A percentile compares a stretch with the other conserved stretches of the same genome.
Evolutionary conservation across 805 yeast species (phyloP).

Genomic region (Millerozyma miso): DNA sequence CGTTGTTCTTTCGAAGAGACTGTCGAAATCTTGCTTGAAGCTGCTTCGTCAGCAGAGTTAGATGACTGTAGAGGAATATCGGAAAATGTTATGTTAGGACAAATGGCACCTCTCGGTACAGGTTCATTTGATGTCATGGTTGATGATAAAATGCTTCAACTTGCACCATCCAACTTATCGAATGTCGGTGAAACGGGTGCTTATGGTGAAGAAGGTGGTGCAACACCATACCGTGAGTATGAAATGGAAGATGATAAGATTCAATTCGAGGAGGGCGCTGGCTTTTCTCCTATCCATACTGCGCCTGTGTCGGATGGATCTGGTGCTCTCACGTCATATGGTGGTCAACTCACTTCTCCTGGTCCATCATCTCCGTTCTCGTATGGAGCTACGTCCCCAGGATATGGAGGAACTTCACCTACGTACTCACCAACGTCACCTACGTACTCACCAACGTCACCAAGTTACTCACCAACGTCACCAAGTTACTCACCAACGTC

Average conservation of each 20-base stretch:
- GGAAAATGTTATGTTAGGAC: slow-evolving; percentile 95
- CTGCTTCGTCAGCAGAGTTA: slow-evolving; percentile 96
- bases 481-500: slow-evolving; percentile 75
- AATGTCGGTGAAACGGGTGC: slow-evolving; percentile 20
- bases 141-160: slow-evolving; percentile 79
- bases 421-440: slow-evolving; percentile 75
- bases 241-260: slow-evolving; percentile 58
- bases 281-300: slow-evolving; percentile 91
- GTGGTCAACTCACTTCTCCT: slow-evolving; percentile 56
- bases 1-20: slow-evolving; percentile 99
- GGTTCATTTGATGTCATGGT: slow-evolving; percentile 96
- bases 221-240: slow-evolving; percentile 83
- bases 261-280: slow-evolving; percentile 65
- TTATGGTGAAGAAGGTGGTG: slow-evolving; percentile 58
- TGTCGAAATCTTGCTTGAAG: slow-evolving; percentile 94
- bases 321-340: slow-evolving; percentile 87
- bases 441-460: slow-evolving; percentile 59
- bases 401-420: slow-evolving; percentile 49
- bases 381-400: slow-evolving; percentile 43
- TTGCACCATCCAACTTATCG: slow-evolving; percentile 50
- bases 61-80: slow-evolving; percentile 99
- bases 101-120: slow-evolving; percentile 97
- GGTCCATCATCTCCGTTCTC: slow-evolving; percentile 59
- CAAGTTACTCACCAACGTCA: slow-evolving; percentile 55
- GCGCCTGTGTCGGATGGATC: slow-evolving; percentile 71